Percentiles rank a stretch among this genome's conserved stretches.
These are phyloP conservation scores for Nakaseomyces nivariensis DNA, from an alignment of 1,139 yeast species.

Conservation along the genomic window DNA sequence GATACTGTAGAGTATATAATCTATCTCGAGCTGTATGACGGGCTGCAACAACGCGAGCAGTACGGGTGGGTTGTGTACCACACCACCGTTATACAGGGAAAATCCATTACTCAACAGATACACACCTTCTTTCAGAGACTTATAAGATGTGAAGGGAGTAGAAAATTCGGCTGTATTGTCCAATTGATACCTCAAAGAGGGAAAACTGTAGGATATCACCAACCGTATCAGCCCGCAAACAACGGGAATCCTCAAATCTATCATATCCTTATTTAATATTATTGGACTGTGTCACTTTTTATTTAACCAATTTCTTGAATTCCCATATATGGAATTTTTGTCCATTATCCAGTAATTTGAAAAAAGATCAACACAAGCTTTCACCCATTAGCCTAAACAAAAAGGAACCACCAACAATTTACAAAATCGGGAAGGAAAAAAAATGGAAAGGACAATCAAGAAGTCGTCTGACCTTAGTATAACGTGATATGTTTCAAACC, in stretches of 20 bases:
- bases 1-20: conserved; percentile 10
- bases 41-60: conserved; percentile 33
- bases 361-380: too few relatives aligned
- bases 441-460: too few relatives aligned
- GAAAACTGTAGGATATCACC: conserved; percentile 17
- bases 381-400: too few relatives aligned
- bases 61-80: conserved; percentile 78
- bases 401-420: too few relatives aligned
- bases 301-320: too few relatives aligned
- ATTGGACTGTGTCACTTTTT: too few relatives aligned
- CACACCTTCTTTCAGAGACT: conserved; percentile 67
- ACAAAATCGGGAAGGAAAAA: too few relatives aligned
- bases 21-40: not conserved
- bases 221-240: conserved; percentile 8
- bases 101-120: conserved; percentile 52
- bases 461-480: too few relatives aligned
- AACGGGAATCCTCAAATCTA: not conserved
- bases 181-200: conserved; percentile 25
- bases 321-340: too few relatives aligned
- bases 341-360: too few relatives aligned
- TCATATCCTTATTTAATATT: not conserved
- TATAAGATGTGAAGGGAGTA: conserved; percentile 28
- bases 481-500: too few relatives aligned
- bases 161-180: conserved; percentile 62
- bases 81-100: conserved; percentile 74